phyloP scores from a whole-genome alignment of 768 basidiomycete species.

The Naganishia friedmannii region DNA sequence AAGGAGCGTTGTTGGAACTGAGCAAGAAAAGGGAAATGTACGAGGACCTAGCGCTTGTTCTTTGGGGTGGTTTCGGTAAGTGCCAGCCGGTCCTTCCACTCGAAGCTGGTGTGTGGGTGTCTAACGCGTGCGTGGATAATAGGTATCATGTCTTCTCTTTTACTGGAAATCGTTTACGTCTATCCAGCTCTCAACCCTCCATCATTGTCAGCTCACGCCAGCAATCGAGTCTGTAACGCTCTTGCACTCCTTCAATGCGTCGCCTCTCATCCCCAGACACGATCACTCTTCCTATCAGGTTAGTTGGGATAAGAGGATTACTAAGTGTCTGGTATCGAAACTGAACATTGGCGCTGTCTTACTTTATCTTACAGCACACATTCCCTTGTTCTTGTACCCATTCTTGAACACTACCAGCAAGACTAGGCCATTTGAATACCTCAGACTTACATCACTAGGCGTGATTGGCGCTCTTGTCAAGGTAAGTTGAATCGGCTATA shows the following conservation, averaged over 20 bases:
- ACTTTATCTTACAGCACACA: conserved; percentile 65
- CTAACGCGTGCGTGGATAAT: neutral
- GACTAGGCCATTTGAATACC: conserved; percentile 98
- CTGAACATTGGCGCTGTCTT: neutral
- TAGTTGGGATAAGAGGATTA: conserved; percentile 32
- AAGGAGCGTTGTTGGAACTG: conserved; percentile 85
- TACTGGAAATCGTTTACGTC: conserved; percentile 97
- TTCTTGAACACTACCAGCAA: conserved; percentile 99
- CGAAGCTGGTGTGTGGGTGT: neutral
- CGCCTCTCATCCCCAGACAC: conserved; percentile 92
- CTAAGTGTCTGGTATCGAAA: neutral
- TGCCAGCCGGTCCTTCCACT: neutral
- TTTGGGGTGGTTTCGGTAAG: conserved; percentile 67
- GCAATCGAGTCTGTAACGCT: conserved; percentile 98
- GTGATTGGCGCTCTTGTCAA: conserved; percentile 99
- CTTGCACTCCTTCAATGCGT: conserved; percentile 96
- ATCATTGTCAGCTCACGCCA: conserved; percentile 92
- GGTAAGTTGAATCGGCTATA: conserved; percentile 55
- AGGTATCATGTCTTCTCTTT: conserved; percentile 96
- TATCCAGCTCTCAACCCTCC: conserved; percentile 94
- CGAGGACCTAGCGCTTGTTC: conserved; percentile 91
- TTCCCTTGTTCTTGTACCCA: conserved; percentile 90
- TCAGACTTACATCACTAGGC: conserved; percentile 96
- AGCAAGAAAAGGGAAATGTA: conserved; percentile 99
- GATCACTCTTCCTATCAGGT: conserved; percentile 93